phyloP scores from a whole-genome alignment of 2,329 filamentous ascomycete genomes.

The Purpureocillium lavendulum region DNA sequence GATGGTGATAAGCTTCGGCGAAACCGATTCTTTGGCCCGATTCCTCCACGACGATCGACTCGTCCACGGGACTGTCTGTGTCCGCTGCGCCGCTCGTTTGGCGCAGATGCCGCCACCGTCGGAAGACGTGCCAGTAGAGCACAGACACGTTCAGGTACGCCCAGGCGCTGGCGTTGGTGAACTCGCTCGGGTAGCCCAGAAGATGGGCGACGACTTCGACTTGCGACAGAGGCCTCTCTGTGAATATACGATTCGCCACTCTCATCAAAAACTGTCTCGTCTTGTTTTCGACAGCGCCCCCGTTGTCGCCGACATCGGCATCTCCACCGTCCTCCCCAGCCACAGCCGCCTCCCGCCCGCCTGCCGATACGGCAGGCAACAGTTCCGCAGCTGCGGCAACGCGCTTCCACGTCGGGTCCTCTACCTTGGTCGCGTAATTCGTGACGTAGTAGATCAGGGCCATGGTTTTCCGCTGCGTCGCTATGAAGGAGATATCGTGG shows the following conservation, averaged over 20 bases:
- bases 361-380: no score
- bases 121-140: conserved; percentile 5
- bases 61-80: neutral
- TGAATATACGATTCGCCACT: conserved; percentile 6
- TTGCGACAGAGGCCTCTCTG: conserved; percentile 5
- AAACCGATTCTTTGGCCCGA: conserved; percentile 2
- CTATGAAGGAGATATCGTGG: neutral
- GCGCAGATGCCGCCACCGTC: conserved; percentile 4
- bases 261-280: conserved; percentile 5
- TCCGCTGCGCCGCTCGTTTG: neutral
- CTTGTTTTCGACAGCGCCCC: neutral
- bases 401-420: conserved; percentile 4
- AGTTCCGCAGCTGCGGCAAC: neutral
- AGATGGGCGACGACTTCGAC: conserved; percentile 5
- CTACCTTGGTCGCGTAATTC: conserved; percentile 6
- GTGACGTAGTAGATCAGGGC: conserved; percentile 2
- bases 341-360: no score
- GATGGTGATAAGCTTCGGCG: conserved; percentile 4
- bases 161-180: conserved; percentile 2
- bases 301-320: no score
- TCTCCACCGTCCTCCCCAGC: no score
- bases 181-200: conserved; percentile 5
- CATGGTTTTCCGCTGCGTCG: neutral
- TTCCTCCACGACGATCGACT: conserved; percentile 1
- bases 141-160: conserved; percentile 1